Conservation (phyloP, 2,329 filamentous ascomycete genomes). For the Hirsutella rhossiliensis region DNA sequence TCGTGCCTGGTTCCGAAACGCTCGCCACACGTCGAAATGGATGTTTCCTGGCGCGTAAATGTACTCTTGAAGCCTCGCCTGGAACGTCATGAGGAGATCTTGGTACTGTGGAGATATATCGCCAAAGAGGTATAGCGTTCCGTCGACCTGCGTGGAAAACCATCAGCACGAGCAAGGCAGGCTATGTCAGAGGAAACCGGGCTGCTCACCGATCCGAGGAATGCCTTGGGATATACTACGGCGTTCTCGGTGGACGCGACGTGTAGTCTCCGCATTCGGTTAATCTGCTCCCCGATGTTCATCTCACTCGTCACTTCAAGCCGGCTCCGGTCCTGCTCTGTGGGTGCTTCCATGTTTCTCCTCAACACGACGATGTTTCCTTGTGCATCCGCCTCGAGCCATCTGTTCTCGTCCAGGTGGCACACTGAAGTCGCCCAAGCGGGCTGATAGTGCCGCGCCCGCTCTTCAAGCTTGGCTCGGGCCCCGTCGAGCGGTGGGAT, state of each 20-base stretch:
- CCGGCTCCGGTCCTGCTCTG: constrained; percentile 57
- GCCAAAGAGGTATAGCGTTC: constrained; percentile 81
- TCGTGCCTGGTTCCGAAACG: constrained; percentile 61
- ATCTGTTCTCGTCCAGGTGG: constrained; percentile 59
- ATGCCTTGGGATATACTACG: constrained; percentile 68
- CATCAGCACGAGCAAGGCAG: constrained; percentile 1
- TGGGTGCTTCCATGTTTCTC: constrained; percentile 60
- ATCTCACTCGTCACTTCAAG: constrained; percentile 71
- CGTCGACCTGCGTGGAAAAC: constrained; percentile 54
- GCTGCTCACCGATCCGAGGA: constrained; percentile 67
- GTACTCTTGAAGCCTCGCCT: constrained; percentile 54
- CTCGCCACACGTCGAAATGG: constrained; percentile 68
- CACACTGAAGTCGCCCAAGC: constrained; percentile 73
- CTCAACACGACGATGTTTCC: constrained; percentile 79
- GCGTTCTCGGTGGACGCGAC: constrained; percentile 53
- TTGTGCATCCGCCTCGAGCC: constrained; percentile 74
- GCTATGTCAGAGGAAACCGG: background rate
- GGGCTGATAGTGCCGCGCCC: constrained; percentile 69
- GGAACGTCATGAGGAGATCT: constrained; percentile 73
- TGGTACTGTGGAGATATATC: constrained; percentile 61
- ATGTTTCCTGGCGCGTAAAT: constrained; percentile 61
- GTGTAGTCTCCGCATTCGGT: constrained; percentile 66
- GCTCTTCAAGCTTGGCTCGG: constrained; percentile 55
- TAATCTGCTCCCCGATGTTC: constrained; percentile 84
- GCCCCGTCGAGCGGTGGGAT: constrained; percentile 41